Evolutionary conservation across 2,329 filamentous ascomycete genomes (phyloP).

Genomic region (Alternaria ethzedia): DNA sequence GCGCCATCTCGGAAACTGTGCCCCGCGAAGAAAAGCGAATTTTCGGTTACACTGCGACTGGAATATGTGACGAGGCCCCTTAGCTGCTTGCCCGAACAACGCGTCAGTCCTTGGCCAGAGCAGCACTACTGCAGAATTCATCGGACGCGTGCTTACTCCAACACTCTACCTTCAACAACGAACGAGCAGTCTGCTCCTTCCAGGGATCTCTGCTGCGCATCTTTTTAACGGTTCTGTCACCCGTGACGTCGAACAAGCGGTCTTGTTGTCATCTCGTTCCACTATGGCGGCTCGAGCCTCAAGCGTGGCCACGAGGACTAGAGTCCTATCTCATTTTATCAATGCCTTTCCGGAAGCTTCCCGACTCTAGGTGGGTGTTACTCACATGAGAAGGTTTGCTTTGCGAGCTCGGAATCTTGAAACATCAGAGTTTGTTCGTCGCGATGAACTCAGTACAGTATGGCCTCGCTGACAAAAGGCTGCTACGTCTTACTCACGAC

Average conservation of each 20-base stretch:
- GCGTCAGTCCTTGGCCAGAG: not conserved
- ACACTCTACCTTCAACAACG: not conserved
- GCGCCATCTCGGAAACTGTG: not conserved
- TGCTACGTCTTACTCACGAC: not conserved
- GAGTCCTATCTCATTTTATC: not conserved
- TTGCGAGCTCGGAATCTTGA: not conserved
- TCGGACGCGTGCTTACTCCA: not conserved
- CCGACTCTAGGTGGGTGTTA: not conserved
- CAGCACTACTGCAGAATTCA: not conserved
- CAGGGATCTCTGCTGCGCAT: too few relatives aligned
- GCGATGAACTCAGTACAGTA: not conserved
- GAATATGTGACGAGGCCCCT: not conserved
- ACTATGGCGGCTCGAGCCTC: not conserved
- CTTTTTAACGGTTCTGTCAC: too few relatives aligned
- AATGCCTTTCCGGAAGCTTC: not conserved
- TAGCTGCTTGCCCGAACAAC: not conserved
- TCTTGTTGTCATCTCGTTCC: not conserved
- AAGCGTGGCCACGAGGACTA: not conserved
- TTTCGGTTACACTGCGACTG: not conserved
- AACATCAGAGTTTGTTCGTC: not conserved
- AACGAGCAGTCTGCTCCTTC: not conserved
- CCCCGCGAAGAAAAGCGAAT: not conserved
- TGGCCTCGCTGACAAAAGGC: not conserved
- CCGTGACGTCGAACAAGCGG: not conserved
- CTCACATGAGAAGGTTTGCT: not conserved